Evolutionary conservation across 352 stramenopile genomes (phyloP).

Genomic region (Thraustochytrium sp.): DNA sequence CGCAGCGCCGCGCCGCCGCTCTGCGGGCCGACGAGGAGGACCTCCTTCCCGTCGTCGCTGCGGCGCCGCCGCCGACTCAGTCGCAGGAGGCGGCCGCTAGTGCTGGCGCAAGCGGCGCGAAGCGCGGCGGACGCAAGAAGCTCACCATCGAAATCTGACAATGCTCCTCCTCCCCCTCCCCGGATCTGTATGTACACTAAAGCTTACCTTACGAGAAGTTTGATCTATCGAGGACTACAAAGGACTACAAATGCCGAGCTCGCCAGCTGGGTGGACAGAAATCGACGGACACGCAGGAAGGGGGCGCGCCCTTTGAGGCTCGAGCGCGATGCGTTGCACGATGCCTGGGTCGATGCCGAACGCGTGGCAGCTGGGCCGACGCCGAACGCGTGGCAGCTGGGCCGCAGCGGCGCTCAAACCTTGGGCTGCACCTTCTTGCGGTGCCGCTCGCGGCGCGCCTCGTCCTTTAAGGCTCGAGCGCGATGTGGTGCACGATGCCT

Average conservation of each 20-base stretch:
- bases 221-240: too few species aligned
- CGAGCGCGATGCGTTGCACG: constrained; percentile 56
- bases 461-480: neutral
- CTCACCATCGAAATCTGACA: neutral
- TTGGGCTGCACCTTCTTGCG: constrained; percentile 91
- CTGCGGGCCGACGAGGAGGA: neutral
- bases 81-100: too few species aligned
- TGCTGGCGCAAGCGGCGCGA: too few species aligned
- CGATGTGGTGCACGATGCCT: constrained; percentile 58
- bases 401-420: constrained; percentile 63
- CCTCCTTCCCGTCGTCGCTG: too few species aligned
- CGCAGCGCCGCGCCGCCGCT: neutral
- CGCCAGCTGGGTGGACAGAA: too few species aligned
- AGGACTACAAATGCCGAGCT: too few species aligned
- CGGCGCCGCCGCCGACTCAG: too few species aligned
- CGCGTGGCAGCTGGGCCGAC: constrained; percentile 64
- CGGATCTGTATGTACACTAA: too few species aligned
- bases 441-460: constrained; percentile 82
- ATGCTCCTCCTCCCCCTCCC: neutral
- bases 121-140: neutral
- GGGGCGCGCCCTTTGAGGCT: neutral
- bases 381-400: constrained; percentile 66
- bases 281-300: too few species aligned
- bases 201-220: too few species aligned
- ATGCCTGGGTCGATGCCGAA: constrained; percentile 55